Evolutionary conservation across 305 asterid genomes (phyloP).

Genomic region (Ajuga reptans): DNA sequence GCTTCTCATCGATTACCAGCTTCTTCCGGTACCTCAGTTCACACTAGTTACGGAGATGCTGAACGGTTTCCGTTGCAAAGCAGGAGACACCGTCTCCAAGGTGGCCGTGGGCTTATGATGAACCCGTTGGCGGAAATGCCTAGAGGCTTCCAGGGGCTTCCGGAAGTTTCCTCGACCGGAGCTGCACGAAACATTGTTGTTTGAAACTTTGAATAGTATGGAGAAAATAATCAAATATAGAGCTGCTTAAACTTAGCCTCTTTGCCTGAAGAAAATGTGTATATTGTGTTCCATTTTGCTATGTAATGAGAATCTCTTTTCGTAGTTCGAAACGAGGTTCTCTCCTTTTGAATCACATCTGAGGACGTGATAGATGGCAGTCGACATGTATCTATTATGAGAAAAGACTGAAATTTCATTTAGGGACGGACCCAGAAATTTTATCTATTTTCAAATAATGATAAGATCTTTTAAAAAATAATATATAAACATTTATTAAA

Average conservation of each 20-base stretch:
- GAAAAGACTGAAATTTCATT: no score
- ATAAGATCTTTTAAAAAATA: no score
- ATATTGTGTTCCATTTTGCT: background rate
- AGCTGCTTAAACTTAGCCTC: no score
- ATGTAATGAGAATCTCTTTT: conserved; percentile 4
- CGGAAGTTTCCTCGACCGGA: conserved; percentile 32
- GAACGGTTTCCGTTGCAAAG: conserved; percentile 24
- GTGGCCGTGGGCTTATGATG: conserved; percentile 48
- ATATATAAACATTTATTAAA: no score
- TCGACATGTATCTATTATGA: no score
- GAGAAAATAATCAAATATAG: no score
- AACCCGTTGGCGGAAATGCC: conserved; percentile 68
- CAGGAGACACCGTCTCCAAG: conserved; percentile 34
- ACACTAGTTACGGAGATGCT: conserved; percentile 20
- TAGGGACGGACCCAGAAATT: no score
- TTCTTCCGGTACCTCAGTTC: conserved; percentile 21
- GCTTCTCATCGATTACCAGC: conserved; percentile 28
- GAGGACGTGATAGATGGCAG: background rate
- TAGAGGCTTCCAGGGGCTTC: conserved; percentile 28
- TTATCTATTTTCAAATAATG: no score
- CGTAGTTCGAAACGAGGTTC: background rate
- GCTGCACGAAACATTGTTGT: conserved; percentile 21
- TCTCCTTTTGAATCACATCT: background rate
- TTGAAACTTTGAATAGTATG: no score
- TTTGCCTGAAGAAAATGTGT: background rate